Percentiles rank a stretch among this genome's conserved stretches.
Conservation (phyloP, 108 stramenopile species). For the Discostella stelligeroides region DNA sequence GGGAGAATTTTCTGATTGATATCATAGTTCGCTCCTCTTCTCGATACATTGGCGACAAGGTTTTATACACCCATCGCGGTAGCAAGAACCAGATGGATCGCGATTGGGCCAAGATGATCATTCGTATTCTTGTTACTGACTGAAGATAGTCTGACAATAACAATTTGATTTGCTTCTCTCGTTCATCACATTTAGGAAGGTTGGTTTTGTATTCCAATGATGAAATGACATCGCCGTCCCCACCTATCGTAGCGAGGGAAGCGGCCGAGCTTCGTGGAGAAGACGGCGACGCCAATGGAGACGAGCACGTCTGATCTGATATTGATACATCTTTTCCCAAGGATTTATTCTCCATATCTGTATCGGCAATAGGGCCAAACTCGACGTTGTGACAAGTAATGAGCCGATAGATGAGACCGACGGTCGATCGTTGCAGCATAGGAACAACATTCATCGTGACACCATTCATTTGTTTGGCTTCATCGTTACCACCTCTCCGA, state of each 20-base stretch:
- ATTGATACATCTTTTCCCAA: not conserved
- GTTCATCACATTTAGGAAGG: constrained; percentile 1
- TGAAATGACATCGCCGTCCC: too few species aligned
- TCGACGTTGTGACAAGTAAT: constrained; percentile 63
- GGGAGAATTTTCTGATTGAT: constrained; percentile 80
- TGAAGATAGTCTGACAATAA: constrained; percentile 70
- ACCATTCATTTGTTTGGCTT: constrained; percentile 11
- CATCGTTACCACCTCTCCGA: constrained; percentile 4
- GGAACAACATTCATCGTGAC: constrained; percentile 76
- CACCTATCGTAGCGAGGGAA: constrained; percentile 1
- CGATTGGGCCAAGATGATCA: constrained; percentile 91
- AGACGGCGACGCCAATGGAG: too few species aligned
- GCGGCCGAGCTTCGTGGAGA: constrained; percentile 6
- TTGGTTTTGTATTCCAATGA: not conserved
- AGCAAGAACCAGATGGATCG: constrained; percentile 90
- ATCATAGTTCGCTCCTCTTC: constrained; percentile 81
- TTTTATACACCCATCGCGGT: constrained; percentile 80
- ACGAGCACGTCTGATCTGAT: too few species aligned
- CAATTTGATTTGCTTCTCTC: constrained; percentile 28
- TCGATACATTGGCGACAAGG: constrained; percentile 78
- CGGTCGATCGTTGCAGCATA: constrained; percentile 69
- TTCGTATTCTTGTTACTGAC: constrained; percentile 86
- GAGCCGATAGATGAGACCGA: constrained; percentile 82
- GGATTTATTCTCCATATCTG: constrained; percentile 15
- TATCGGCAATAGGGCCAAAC: constrained; percentile 5